These are phyloP conservation scores for Pterocarpus macrocarpus DNA, from an alignment of 306 rosid species.

Conservation along the genomic window DNA sequence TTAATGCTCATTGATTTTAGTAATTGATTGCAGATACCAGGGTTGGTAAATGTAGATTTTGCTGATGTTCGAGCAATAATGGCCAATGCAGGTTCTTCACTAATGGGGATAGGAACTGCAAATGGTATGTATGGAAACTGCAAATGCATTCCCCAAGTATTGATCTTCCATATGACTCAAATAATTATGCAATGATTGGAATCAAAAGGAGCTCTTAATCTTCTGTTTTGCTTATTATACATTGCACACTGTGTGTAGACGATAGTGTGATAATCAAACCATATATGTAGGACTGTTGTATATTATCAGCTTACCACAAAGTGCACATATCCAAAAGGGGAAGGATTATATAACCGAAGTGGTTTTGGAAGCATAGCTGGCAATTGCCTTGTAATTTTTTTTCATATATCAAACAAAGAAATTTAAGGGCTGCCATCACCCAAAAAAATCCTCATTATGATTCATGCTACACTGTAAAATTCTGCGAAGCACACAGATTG, in stretches of 20 bases:
- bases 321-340: too few species aligned
- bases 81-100: slow-evolving; percentile 95
- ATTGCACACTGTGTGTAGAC: neutral
- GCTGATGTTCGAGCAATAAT: slow-evolving; percentile 97
- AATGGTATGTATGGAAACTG: slow-evolving; percentile 61
- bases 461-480: too few species aligned
- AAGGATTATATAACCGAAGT: too few species aligned
- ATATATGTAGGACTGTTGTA: too few species aligned
- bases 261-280: neutral
- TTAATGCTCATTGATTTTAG: slow-evolving; percentile 35
- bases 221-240: neutral
- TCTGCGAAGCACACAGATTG: too few species aligned
- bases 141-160: slow-evolving; percentile 15
- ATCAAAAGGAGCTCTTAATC: slow-evolving; percentile 25
- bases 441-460: too few species aligned
- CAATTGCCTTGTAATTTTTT: too few species aligned
- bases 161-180: slow-evolving; percentile 15
- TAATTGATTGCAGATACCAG: slow-evolving; percentile 79
- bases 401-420: too few species aligned
- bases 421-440: too few species aligned
- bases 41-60: slow-evolving; percentile 92
- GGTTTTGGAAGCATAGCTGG: too few species aligned
- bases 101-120: slow-evolving; percentile 97
- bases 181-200: slow-evolving; percentile 4
- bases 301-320: too few species aligned